These are phyloP conservation scores for Hortiboletus flavorubellus DNA, from an alignment of 768 basidiomycete species.

Conservation along the genomic window DNA sequence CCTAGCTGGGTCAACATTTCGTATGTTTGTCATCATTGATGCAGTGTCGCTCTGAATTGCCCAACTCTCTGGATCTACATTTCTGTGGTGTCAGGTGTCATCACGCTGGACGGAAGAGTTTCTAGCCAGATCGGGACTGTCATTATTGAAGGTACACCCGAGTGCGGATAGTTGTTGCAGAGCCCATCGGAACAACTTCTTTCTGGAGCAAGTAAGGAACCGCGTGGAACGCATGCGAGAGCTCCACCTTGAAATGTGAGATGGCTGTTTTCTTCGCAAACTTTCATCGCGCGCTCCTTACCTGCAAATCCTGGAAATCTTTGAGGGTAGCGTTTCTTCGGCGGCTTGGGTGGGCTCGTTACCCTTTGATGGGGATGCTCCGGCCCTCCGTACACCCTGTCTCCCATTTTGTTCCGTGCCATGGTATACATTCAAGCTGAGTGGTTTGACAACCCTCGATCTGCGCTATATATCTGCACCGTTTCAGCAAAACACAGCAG, in stretches of 20 bases:
- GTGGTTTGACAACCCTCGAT: slow-evolving; percentile 34
- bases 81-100: too few species aligned
- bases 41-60: too few species aligned
- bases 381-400: background rate
- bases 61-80: too few species aligned
- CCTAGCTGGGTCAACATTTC: too few species aligned
- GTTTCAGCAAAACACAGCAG: slow-evolving; percentile 24
- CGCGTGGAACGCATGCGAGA: slow-evolving; percentile 1
- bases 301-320: background rate
- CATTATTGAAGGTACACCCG: slow-evolving; percentile 15
- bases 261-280: background rate
- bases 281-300: background rate
- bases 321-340: background rate
- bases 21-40: too few species aligned
- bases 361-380: background rate
- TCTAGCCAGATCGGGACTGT: slow-evolving; percentile 37
- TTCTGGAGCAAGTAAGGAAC: background rate
- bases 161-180: too few species aligned
- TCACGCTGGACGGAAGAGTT: too few species aligned
- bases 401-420: background rate
- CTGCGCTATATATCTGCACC: slow-evolving; percentile 22
- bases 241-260: background rate
- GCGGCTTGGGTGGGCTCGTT: background rate
- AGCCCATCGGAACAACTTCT: too few species aligned
- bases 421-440: background rate